A percentile compares a stretch with the other conserved stretches of the same genome.
Evolutionary conservation across 371 early-diverging fungal species (phyloP).

Genomic region (Mucor velutinosus): DNA sequence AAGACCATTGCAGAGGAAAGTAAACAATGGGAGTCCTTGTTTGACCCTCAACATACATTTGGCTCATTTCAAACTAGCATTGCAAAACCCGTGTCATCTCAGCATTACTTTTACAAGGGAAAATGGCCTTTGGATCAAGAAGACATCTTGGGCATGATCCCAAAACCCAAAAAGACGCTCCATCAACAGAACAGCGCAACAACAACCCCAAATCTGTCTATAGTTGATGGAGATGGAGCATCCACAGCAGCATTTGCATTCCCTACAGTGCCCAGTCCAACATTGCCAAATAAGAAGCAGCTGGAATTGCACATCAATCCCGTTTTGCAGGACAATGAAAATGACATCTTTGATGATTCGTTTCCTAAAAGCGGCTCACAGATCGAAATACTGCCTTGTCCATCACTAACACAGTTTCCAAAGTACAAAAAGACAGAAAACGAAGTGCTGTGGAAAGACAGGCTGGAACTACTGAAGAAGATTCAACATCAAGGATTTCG

Average conservation of each 20-base stretch:
- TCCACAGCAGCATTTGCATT: neutral
- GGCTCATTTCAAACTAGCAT: conserved; percentile 15
- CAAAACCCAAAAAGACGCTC: neutral
- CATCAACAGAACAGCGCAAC: neutral
- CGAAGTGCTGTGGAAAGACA: conserved; percentile 14
- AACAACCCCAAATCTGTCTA: neutral
- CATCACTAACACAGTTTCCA: conserved; percentile 6
- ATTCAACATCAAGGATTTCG: conserved; percentile 12
- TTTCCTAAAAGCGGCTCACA: neutral
- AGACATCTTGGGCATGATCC: conserved; percentile 12
- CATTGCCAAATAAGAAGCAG: conserved; percentile 13
- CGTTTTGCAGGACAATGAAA: neutral
- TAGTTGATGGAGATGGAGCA: neutral
- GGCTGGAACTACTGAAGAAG: conserved; percentile 9
- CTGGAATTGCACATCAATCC: conserved; percentile 3
- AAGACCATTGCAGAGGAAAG: conserved; percentile 15
- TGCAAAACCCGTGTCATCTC: neutral
- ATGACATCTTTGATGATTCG: neutral
- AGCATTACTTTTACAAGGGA: conserved; percentile 11
- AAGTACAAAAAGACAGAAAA: conserved; percentile 3
- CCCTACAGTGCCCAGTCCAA: conserved; percentile 6
- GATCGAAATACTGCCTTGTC: conserved; percentile 17
- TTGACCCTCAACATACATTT: conserved; percentile 27
- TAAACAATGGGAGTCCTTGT: conserved; percentile 24
- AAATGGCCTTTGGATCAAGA: conserved; percentile 15